These are phyloP conservation scores for Iberis pinnata DNA, from an alignment of 345 rosid genomes.

Conservation along the genomic window DNA sequence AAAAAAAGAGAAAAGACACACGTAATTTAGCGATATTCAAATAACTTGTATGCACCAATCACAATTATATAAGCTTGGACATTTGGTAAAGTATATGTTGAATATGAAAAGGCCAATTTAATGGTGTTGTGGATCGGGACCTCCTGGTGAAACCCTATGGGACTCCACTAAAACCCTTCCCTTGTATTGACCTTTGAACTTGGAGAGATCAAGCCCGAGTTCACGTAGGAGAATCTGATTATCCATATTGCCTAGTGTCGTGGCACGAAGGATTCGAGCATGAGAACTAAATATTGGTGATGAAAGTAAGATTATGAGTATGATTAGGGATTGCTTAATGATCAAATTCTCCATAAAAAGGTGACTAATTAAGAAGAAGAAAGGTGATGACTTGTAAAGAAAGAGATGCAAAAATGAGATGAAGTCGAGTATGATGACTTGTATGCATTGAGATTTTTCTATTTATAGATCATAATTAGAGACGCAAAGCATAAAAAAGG, in stretches of 20 bases:
- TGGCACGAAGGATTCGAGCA: slow-evolving; percentile 25
- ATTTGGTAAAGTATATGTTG: slow-evolving; percentile 6
- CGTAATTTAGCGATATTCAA: slow-evolving; percentile 9
- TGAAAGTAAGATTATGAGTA: slow-evolving; percentile 26
- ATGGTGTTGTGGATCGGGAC: slow-evolving; percentile 34
- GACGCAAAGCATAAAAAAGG: not conserved
- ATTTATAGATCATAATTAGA: slow-evolving; percentile 27
- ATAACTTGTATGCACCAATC: slow-evolving; percentile 17
- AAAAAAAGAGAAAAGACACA: slow-evolving; percentile 2
- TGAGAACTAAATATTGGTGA: slow-evolving; percentile 14
- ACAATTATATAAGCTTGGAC: slow-evolving; percentile 18
- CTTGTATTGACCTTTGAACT: slow-evolving; percentile 19
- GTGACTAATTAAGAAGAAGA: not conserved
- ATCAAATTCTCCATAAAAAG: slow-evolving; percentile 22
- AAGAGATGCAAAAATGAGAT: not conserved
- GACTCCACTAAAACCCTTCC: slow-evolving; percentile 25
- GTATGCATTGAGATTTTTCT: slow-evolving; percentile 9
- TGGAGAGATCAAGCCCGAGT: slow-evolving; percentile 30
- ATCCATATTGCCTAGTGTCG: not conserved
- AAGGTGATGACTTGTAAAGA: not conserved
- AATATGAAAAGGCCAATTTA: slow-evolving; percentile 1
- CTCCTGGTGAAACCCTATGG: slow-evolving; percentile 33
- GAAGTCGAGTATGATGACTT: slow-evolving; percentile 18
- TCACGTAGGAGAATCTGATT: slow-evolving; percentile 27
- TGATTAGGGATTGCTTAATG: slow-evolving; percentile 23